Evolutionary conservation across 148 eudicot species (phyloP), one percentile per base, ranked within the genome.

Genomic region (Oxyria digyna): DNA sequence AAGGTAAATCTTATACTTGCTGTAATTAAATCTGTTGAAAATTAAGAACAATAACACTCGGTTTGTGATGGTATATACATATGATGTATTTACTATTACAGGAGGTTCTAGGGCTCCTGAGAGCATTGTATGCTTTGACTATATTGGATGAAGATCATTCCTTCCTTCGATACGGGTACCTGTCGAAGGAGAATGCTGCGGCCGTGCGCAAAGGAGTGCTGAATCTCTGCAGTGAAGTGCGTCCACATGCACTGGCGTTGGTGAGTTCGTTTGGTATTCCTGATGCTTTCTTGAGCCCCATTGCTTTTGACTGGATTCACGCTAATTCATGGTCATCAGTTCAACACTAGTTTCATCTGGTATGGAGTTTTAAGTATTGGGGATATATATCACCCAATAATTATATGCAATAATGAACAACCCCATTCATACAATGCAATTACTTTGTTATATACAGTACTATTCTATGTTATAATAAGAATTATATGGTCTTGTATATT

Each of bases 161-260:
- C 41, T 38, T 38, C 41, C 41, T 38, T 1, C 89, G 96, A 9
- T 94, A 90, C 18, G 99, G 99, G 3, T 83, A 81, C 76, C 57
- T 94, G 26, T 77, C 96, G 40, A 75, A 71, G 6, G 93, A 80
- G 59, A 81, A 85, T 71, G 96, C 90, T 67, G 87, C 84, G 31
- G 73, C 67, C 10, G 87, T 94, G 76, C 85, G 99, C 69, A 81
- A 83, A 74, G 96, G 91, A 82, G 87, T 94, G 67, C 71, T 75
- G 1, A 85, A 77, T 62, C 89, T 94, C 23, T 94, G 99, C 85
- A 78, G 80, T 49, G 96, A 94, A 78, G 72, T 91, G 40, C 85
- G 97, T 14, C 98, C 91, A 11, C 95, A 89, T 40, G 89, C 96
- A n/a, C 82, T 88, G 59, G 80, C 84, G 42, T 69, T 88, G 74